Evolutionary conservation across 768 basidiomycete species (phyloP).

Genomic region (Boletus pseudopeckii): DNA sequence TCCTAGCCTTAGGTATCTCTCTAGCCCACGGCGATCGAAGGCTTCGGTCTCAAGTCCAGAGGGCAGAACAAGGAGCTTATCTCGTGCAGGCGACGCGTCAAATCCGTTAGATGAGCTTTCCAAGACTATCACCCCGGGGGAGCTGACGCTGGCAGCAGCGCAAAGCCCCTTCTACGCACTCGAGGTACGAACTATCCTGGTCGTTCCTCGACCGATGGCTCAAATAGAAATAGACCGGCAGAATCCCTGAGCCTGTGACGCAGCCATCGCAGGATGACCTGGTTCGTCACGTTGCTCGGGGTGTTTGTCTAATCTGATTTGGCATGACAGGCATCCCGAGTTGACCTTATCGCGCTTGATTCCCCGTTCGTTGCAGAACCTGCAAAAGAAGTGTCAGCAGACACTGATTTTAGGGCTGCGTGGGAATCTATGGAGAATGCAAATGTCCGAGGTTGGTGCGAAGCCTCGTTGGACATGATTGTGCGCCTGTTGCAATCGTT

Average conservation of each 20-base stretch:
- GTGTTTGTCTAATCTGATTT: constrained; percentile 11
- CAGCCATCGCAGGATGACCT: constrained; percentile 14
- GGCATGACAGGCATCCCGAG: constrained; percentile 30
- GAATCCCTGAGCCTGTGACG: not conserved
- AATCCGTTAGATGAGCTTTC: constrained; percentile 25
- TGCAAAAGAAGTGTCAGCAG: constrained; percentile 11
- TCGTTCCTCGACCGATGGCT: not conserved
- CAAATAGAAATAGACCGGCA: constrained; percentile 10
- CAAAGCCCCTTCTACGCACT: constrained; percentile 10
- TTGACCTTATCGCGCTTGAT: constrained; percentile 73
- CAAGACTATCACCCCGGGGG: constrained; percentile 31
- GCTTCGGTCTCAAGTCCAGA: constrained; percentile 38
- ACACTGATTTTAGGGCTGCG: constrained; percentile 46
- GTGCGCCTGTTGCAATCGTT: constrained; percentile 52
- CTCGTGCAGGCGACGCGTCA: constrained; percentile 20
- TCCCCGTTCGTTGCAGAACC: constrained; percentile 61
- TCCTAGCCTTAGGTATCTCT: constrained; percentile 39
- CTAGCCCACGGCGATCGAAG: constrained; percentile 30
- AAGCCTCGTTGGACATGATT: constrained; percentile 49
- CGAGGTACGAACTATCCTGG: constrained; percentile 18
- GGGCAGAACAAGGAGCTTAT: constrained; percentile 32
- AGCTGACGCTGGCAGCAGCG: constrained; percentile 27
- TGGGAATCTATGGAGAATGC: constrained; percentile 54
- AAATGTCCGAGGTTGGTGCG: constrained; percentile 67
- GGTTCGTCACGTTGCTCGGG: constrained; percentile 13